Conservation (phyloP, 306 rosid species). For the Styphnolobium japonicum region DNA sequence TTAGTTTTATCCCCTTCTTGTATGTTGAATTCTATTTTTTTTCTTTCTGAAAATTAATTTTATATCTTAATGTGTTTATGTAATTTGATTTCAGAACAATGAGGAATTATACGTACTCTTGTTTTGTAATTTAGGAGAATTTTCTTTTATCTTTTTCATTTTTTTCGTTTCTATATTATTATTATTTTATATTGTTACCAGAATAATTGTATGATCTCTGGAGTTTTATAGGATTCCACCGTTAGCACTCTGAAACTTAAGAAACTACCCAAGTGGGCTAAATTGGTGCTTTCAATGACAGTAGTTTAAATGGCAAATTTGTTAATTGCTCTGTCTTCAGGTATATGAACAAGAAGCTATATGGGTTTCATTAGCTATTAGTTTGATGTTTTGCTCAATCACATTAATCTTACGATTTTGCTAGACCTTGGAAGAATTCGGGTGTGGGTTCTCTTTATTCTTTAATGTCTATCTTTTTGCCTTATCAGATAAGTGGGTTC, state of each 20-base stretch:
- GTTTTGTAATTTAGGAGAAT: neutral
- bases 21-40: too few relatives aligned
- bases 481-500: too few relatives aligned
- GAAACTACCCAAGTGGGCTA: neutral
- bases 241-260: neutral
- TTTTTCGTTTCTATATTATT: too few relatives aligned
- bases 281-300: neutral
- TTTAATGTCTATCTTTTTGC: too few relatives aligned
- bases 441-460: too few relatives aligned
- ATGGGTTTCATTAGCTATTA: too few relatives aligned
- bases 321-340: neutral
- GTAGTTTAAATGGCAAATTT: neutral
- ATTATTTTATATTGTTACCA: neutral
- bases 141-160: neutral
- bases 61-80: neutral
- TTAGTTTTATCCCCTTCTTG: too few relatives aligned
- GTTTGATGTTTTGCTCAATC: too few relatives aligned
- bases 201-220: neutral
- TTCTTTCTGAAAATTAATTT: too few relatives aligned
- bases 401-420: too few relatives aligned
- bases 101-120: neutral
- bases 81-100: neutral
- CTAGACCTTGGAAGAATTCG: too few relatives aligned
- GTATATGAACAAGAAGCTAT: too few relatives aligned
- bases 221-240: neutral